Evolutionary conservation across 2,329 filamentous ascomycete species (phyloP), one percentile per base, ranked within the genome.

Genomic region (Emmonsiellopsis sp.): DNA sequence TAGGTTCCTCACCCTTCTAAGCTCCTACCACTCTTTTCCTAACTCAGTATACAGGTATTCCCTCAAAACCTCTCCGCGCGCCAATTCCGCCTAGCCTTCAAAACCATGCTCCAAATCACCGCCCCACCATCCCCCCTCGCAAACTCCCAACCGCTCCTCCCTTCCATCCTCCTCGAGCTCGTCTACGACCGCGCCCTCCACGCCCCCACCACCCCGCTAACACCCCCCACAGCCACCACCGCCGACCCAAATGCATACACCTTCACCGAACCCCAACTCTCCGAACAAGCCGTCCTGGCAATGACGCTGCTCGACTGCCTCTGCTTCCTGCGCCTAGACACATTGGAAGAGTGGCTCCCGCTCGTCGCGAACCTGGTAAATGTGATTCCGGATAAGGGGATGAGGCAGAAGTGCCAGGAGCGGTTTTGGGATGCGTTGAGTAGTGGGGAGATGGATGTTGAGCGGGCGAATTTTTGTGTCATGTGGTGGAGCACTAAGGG

Each of bases 81-180:
- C 13, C 91, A 96, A 67, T 95, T 96, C 74, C 82, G 90, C 32
- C 77, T 95, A 8, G 91, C 90, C 9, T 91, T 95, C 75, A 88
- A 86, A 66, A 92, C 89, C 1, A 76, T 95, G 45, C 82, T 95
- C 68, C 85, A 86, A 62, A 85, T 94, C 55, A 83, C 89, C 9
- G 85, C 86, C 2, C 89, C 90, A 2, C 91, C 90, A 0, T 89
- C 87, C 38, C 79, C 83, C 1, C 79, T 94, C 41, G 83, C 86
- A 35, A 83, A 81, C 46, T 79, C 79, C 5, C 85, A 93, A 58
- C 88, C 88, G 0, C 78, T 86, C 54, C 79, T 95, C n/a, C 84
- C 88, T 2, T 87, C 91, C 57, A 85, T 84, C 1, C 73, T 95
- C 1, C 76, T 95, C 10, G 90, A 96, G 65, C 84, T 94, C 65